Evolutionary conservation across 2,329 filamentous ascomycete genomes (phyloP), one percentile per base, ranked within the genome.

Genomic region (Penicillium sp.): DNA sequence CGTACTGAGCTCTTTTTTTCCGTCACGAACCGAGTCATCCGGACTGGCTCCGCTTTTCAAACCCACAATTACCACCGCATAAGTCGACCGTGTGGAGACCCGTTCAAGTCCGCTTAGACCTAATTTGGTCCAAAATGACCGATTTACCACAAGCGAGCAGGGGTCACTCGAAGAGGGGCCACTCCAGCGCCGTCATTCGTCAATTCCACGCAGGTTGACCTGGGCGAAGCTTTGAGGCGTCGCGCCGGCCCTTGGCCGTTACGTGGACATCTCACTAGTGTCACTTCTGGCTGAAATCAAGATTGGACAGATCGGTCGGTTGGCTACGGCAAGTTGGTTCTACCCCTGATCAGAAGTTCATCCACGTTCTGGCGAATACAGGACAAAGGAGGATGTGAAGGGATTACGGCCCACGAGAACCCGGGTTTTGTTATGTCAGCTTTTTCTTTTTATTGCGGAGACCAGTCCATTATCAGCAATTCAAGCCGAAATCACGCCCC

Each of bases 201-300:
- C 29, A 8, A 45, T 25, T 18, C 6, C 43, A 23, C 1, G 11
- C 25, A 45, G n/a, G 15, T 26, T 23, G 8, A 18, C 15, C 23
- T 7, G 15, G 42, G 20, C 26, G 53, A 55, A 55, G 53, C 53
- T 55, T 47, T 42, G 48, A 15, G 53, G 53, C 48, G 26, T 47
- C 29, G 42, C 26, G 40, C 48, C 48, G 20, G 35, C 26, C 29
- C 45, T 48, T 33, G 31, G 45, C 11, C 47, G 27, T 47, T 22
- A 47, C 26, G 46, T 37, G 46, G 46, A 26, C 23, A 26, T 22
- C 37, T 49, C 7, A 23, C 22, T 49, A 49, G 31, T 37, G 11
- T 37, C 20, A 12, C 2, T 26, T 9, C 29, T n/a, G 18, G 27
- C 20, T 37, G 33, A 7, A 37, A 37, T 37, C 33, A 37, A 11